Percentiles rank a stretch among this genome's conserved stretches.
These are phyloP conservation scores for Ligustrum vulgare DNA, from an alignment of 257 asterid genomes.

Conservation along the genomic window DNA sequence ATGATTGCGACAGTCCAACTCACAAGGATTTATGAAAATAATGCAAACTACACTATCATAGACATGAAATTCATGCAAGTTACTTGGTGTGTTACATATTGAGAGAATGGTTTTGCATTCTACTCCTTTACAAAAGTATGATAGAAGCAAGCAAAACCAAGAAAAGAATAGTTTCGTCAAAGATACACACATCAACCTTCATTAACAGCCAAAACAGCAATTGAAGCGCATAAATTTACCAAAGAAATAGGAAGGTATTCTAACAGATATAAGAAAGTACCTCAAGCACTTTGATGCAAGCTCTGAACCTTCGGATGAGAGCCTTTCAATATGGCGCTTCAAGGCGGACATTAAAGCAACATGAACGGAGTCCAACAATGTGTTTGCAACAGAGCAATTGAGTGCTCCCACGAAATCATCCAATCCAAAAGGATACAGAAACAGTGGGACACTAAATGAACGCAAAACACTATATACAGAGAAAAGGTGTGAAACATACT, in stretches of 20 bases:
- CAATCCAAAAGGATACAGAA: slow-evolving; percentile 72
- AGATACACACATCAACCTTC: not conserved
- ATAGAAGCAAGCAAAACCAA: slow-evolving; percentile 14
- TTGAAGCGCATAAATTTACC: not conserved
- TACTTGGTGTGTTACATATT: slow-evolving; percentile 2
- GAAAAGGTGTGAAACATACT: slow-evolving; percentile 61
- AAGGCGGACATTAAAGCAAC: slow-evolving; percentile 68
- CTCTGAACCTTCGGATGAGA: slow-evolving; percentile 62
- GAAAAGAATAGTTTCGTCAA: not conserved
- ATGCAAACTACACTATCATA: not conserved
- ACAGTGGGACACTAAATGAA: slow-evolving; percentile 65
- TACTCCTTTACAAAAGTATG: slow-evolving; percentile 9
- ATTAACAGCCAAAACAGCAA: not conserved
- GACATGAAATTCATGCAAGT: not conserved
- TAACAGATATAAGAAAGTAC: slow-evolving; percentile 33
- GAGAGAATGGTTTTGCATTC: slow-evolving; percentile 14
- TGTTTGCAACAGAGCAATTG: slow-evolving; percentile 63
- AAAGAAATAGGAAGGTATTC: not conserved
- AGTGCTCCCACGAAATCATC: slow-evolving; percentile 95
- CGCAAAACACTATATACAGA: slow-evolving; percentile 75
- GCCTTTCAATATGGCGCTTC: slow-evolving; percentile 64
- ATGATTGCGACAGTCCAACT: not conserved
- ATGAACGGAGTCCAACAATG: slow-evolving; percentile 79
- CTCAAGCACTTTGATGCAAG: slow-evolving; percentile 68
- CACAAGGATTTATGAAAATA: not conserved